Conservation (phyloP, 805 yeast species). For the Spathaspora girioi region DNA sequence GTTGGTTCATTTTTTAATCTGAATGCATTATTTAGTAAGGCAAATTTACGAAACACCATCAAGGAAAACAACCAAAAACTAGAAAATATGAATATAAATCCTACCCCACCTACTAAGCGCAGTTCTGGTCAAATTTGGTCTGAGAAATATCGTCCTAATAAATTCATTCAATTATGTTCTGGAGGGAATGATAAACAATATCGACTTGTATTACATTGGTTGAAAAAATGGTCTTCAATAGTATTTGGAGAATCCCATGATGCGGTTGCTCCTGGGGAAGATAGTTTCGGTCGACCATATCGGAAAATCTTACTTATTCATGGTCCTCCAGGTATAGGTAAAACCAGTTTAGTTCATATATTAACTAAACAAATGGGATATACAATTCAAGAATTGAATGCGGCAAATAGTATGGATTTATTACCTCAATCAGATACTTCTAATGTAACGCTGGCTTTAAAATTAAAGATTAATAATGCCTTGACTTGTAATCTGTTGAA, state of each 20-base stretch:
- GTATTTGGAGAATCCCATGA: conserved; percentile 25
- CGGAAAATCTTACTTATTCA: conserved; percentile 68
- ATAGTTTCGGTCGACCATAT: conserved; percentile 34
- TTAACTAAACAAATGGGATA: conserved; percentile 81
- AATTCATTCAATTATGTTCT: conserved; percentile 34
- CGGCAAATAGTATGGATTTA: conserved; percentile 46
- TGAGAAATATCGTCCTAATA: conserved; percentile 36
- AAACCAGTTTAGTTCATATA: conserved; percentile 83
- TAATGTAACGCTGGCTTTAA: conserved; percentile 27
- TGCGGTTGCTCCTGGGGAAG: conserved; percentile 10
- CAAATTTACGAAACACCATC: conserved; percentile 13
- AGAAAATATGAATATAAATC: not conserved
- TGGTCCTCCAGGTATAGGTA: conserved; percentile 95
- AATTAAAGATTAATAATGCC: conserved; percentile 47
- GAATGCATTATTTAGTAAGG: conserved; percentile 18
- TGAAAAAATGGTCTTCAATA: conserved; percentile 32
- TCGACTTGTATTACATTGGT: conserved; percentile 37
- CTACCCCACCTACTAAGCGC: not conserved
- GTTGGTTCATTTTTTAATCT: conserved; percentile 13
- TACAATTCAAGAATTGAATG: conserved; percentile 78
- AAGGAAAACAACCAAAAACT: conserved; percentile 13
- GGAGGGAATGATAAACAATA: conserved; percentile 44
- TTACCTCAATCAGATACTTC: conserved; percentile 37
- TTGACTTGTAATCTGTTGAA: conserved; percentile 55
- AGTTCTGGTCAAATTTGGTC: conserved; percentile 25